Conservation (phyloP, 768 basidiomycete species). For the Tylopilus subfusipes region DNA sequence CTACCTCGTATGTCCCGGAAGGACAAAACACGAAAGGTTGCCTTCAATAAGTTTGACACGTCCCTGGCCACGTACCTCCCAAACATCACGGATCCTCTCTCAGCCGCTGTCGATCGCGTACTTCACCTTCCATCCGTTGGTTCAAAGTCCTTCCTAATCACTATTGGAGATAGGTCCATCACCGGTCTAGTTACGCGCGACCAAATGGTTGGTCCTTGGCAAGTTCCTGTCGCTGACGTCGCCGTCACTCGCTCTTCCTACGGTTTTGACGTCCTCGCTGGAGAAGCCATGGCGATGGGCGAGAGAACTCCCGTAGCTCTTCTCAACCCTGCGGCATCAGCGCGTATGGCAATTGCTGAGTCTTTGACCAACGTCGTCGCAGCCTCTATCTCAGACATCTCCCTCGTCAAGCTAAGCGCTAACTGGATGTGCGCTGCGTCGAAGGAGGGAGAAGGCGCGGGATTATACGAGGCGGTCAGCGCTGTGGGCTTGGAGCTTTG, state of each 20-base stretch:
- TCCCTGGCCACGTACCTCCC: constrained; percentile 67
- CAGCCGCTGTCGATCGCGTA: constrained; percentile 71
- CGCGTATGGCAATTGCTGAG: constrained; percentile 94
- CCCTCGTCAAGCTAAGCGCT: constrained; percentile 88
- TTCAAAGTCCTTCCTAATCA: constrained; percentile 97
- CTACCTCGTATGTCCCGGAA: constrained; percentile 82
- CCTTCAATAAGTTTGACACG: constrained; percentile 62
- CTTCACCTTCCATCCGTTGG: constrained; percentile 89
- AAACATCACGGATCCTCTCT: constrained; percentile 45
- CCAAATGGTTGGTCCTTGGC: constrained; percentile 99
- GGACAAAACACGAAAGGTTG: constrained; percentile 47
- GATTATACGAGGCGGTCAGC: constrained; percentile 83
- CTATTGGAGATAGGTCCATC: constrained; percentile 93
- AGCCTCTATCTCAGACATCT: constrained; percentile 64
- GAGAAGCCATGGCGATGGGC: constrained; percentile 99
- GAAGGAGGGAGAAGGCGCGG: constrained; percentile 83
- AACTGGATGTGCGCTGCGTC: constrained; percentile 99
- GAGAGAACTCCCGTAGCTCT: constrained; percentile 94
- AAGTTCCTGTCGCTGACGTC: constrained; percentile 95
- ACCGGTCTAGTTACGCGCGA: constrained; percentile 94
- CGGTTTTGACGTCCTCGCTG: constrained; percentile 78
- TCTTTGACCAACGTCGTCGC: constrained; percentile 89
- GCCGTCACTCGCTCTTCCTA: constrained; percentile 95
- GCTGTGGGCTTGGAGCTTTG: constrained; percentile 94
- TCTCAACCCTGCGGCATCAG: constrained; percentile 83